A percentile compares a stretch with the other conserved stretches of the same genome.
These are phyloP conservation scores for Penicillium arizonense DNA, from an alignment of 495 filamentous ascomycete species.

Conservation along the genomic window DNA sequence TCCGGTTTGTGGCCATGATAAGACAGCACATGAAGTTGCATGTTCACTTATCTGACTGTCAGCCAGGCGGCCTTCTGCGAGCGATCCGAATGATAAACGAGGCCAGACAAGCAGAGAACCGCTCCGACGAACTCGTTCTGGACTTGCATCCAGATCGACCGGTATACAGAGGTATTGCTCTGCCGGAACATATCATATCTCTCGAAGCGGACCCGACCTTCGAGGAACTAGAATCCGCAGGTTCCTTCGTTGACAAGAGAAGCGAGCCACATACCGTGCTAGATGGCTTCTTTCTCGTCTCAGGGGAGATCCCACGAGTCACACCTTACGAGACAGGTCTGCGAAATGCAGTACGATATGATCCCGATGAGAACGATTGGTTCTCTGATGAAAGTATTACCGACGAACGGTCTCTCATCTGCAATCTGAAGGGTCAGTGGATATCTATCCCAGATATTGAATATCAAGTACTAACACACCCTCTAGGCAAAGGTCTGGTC, in stretches of 20 bases:
- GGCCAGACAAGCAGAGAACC: slow-evolving; percentile 36
- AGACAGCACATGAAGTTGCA: not conserved
- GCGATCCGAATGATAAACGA: slow-evolving; percentile 48
- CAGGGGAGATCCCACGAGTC: slow-evolving; percentile 55
- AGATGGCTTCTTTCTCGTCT: slow-evolving; percentile 55
- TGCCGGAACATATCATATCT: slow-evolving; percentile 44
- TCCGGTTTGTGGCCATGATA: slow-evolving; percentile 30
- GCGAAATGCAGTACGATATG: slow-evolving; percentile 46
- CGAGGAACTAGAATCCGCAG: slow-evolving; percentile 46
- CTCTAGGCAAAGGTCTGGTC: slow-evolving; percentile 53
- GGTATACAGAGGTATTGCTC: slow-evolving; percentile 50
- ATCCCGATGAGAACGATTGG: slow-evolving; percentile 47
- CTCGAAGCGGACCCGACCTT: slow-evolving; percentile 60
- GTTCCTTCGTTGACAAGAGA: slow-evolving; percentile 44
- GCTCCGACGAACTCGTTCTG: slow-evolving; percentile 32
- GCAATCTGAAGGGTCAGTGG: slow-evolving; percentile 52
- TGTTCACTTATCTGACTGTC: not conserved
- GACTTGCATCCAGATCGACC: slow-evolving; percentile 59
- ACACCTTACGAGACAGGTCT: slow-evolving; percentile 56
- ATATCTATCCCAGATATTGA: too few species aligned
- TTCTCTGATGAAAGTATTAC: slow-evolving; percentile 52
- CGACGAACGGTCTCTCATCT: slow-evolving; percentile 60
- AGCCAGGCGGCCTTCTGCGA: slow-evolving; percentile 45
- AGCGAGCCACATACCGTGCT: slow-evolving; percentile 50
- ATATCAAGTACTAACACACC: slow-evolving; percentile 2